A percentile compares a stretch with the other conserved stretches of the same genome.
These are phyloP conservation scores for Colletotrichum tamarilloi DNA, from an alignment of 2,329 filamentous ascomycete genomes.

Conservation along the genomic window DNA sequence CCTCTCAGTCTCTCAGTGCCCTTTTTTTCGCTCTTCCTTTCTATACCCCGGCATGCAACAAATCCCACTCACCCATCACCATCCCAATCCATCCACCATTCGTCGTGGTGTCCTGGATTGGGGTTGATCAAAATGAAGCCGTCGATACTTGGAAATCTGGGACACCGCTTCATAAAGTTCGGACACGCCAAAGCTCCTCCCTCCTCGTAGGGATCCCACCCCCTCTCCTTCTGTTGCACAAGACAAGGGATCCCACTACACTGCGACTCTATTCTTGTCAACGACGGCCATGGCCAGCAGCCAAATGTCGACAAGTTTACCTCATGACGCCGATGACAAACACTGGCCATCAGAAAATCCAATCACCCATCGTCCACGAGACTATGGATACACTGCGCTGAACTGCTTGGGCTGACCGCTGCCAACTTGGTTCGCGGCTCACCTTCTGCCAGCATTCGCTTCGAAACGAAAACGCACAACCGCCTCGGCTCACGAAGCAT, in stretches of 20 bases:
- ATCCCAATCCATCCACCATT: neutral
- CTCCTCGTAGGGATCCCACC: neutral
- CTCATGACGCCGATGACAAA: conserved; percentile 5
- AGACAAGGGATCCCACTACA: conserved; percentile 12
- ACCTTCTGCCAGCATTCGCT: neutral
- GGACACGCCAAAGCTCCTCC: neutral
- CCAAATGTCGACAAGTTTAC: conserved; percentile 20
- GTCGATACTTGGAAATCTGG: neutral
- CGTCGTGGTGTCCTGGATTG: neutral
- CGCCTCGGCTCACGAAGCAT: conserved; percentile 7
- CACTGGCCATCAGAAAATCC: conserved; percentile 4
- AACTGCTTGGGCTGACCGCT: neutral
- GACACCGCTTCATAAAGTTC: neutral
- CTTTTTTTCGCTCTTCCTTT: conserved; percentile 6
- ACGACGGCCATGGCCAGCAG: neutral
- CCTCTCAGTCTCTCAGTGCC: neutral
- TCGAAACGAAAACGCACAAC: neutral
- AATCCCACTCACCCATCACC: neutral
- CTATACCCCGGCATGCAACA: neutral
- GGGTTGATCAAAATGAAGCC: neutral
- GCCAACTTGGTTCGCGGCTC: neutral
- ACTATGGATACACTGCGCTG: neutral
- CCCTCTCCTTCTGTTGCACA: conserved; percentile 16
- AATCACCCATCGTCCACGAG: conserved; percentile 8
- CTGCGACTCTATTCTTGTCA: conserved; percentile 19